A percentile compares a stretch with the other conserved stretches of the same genome.
phyloP scores from a whole-genome alignment of 192 early-diverging fungal species.

The Gaertneriomyces semiglobifer region DNA sequence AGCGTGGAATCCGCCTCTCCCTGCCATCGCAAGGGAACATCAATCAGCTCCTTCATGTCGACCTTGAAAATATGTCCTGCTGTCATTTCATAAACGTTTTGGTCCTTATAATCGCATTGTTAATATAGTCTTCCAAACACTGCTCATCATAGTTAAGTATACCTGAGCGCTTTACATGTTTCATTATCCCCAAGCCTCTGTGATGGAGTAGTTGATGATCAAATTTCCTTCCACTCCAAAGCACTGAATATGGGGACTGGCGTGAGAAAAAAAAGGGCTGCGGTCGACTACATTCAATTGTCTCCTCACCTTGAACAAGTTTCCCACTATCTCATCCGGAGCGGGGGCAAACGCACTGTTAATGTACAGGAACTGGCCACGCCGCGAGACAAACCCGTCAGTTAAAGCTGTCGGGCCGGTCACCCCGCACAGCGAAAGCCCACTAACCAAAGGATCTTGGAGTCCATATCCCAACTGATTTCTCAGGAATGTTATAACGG shows the following conservation, averaged over 20 bases:
- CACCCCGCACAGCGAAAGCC: too few relatives aligned
- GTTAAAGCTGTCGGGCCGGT: too few relatives aligned
- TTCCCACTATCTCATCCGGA: constrained; percentile 83
- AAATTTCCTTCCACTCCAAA: constrained; percentile 78
- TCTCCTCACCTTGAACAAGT: constrained; percentile 65
- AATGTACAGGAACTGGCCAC: constrained; percentile 78
- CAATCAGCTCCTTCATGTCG: too few relatives aligned
- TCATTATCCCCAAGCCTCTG: constrained; percentile 79
- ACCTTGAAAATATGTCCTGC: too few relatives aligned
- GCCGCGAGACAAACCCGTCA: too few relatives aligned
- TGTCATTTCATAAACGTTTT: too few relatives aligned
- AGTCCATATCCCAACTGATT: constrained; percentile 75
- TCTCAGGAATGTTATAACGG: constrained; percentile 79
- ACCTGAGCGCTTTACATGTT: too few relatives aligned
- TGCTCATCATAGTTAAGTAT: too few relatives aligned
- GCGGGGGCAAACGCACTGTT: constrained; percentile 93
- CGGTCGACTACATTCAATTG: neutral
- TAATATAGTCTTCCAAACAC: too few relatives aligned
- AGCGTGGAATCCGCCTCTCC: too few relatives aligned
- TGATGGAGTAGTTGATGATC: constrained; percentile 89
- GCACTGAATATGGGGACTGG: constrained; percentile 38
- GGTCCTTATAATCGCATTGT: too few relatives aligned
- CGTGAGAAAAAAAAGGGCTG: neutral
- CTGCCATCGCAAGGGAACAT: too few relatives aligned
- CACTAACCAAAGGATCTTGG: constrained; percentile 66